phyloP scores from a whole-genome alignment of 192 early-diverging fungal genomes.

The Backusella parvicylindrica region DNA sequence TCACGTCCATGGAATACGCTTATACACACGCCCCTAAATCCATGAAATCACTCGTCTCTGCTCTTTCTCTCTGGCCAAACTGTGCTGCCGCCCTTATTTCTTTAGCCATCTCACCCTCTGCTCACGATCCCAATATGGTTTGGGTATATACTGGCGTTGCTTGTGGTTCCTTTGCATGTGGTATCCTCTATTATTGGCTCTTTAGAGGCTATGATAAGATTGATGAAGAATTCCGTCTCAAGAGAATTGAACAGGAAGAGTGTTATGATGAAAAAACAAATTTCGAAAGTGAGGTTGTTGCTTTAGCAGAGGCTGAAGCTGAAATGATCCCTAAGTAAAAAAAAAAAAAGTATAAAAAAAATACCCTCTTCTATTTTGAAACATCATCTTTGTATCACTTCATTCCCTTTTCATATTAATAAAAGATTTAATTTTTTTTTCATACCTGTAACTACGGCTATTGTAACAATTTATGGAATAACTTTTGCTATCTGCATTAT shows the following conservation, averaged over 20 bases:
- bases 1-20: slow-evolving; percentile 66
- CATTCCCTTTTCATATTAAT: too few relatives aligned
- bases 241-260: background rate
- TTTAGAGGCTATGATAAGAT: slow-evolving; percentile 56
- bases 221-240: slow-evolving; percentile 31
- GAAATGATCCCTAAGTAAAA: slow-evolving; percentile 13
- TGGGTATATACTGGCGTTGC: slow-evolving; percentile 54
- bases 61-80: slow-evolving; percentile 55
- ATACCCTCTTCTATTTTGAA: background rate
- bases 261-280: background rate
- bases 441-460: too few relatives aligned
- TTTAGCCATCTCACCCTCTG: slow-evolving; percentile 52
- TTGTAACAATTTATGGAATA: too few relatives aligned
- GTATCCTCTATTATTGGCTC: slow-evolving; percentile 46
- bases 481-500: background rate
- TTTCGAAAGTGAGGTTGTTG: background rate
- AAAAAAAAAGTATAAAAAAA: background rate
- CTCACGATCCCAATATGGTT: slow-evolving; percentile 52
- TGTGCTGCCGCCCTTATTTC: slow-evolving; percentile 53
- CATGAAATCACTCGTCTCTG: slow-evolving; percentile 64
- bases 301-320: background rate
- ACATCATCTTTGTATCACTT: too few relatives aligned
- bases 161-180: slow-evolving; percentile 22
- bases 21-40: slow-evolving; percentile 57
- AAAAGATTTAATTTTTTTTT: too few relatives aligned